Percentiles rank a stretch among this genome's conserved stretches.
phyloP scores from a whole-genome alignment of 805 yeast genomes.

The Pichia paraexigua region DNA sequence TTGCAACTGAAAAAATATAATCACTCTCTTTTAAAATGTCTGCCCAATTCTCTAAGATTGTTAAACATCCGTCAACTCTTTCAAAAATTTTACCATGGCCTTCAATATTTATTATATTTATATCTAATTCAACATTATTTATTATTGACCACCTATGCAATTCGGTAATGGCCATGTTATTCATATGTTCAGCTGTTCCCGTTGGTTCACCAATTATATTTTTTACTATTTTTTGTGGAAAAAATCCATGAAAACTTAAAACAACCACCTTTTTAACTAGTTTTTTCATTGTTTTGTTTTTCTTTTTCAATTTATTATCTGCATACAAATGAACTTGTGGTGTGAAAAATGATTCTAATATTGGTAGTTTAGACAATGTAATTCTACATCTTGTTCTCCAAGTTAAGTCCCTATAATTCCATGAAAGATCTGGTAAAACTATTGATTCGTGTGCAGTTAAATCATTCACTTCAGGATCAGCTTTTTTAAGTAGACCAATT shows the following conservation, averaged over 20 bases:
- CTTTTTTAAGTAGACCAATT: conserved; percentile 1
- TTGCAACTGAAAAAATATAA: conserved; percentile 76
- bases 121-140: conserved; percentile 34
- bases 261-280: conserved; percentile 50
- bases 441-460: conserved; percentile 9
- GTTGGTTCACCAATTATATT: conserved; percentile 88
- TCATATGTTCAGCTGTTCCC: conserved; percentile 79
- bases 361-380: conserved; percentile 12
- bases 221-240: conserved; percentile 77
- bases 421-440: conserved; percentile 22
- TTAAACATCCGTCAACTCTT: conserved; percentile 66
- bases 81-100: conserved; percentile 86
- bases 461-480: neutral
- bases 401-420: conserved; percentile 23
- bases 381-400: conserved; percentile 21
- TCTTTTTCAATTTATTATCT: conserved; percentile 10
- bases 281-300: neutral
- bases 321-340: conserved; percentile 27
- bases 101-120: conserved; percentile 83
- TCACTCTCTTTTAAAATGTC: conserved; percentile 54
- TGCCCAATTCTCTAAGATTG: conserved; percentile 62
- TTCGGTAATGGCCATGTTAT: conserved; percentile 69
- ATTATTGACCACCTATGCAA: conserved; percentile 55
- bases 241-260: conserved; percentile 93
- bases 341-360: conserved; percentile 13